Evolutionary conservation across 441 rosid species (phyloP).

Genomic region (Jatropha podagrica): DNA sequence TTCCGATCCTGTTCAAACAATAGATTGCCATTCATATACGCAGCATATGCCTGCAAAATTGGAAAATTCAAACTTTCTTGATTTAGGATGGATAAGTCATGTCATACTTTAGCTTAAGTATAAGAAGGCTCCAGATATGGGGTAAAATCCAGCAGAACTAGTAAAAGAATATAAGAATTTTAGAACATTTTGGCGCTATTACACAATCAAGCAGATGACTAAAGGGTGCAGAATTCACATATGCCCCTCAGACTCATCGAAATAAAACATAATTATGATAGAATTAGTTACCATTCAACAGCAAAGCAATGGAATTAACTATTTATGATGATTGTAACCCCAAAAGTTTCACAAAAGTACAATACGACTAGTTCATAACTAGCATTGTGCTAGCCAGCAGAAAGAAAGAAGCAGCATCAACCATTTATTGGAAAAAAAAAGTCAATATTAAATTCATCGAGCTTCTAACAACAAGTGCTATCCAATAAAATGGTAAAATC

Average conservation of each 20-base stretch:
- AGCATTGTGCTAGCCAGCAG: neutral
- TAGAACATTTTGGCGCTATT: neutral
- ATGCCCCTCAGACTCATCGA: neutral
- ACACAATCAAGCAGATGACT: constrained; percentile 5
- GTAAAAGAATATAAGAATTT: neutral
- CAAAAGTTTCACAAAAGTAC: neutral
- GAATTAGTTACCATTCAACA: neutral
- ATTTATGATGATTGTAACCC: neutral
- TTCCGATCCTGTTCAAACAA: constrained; percentile 97
- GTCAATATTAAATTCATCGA: neutral
- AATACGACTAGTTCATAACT: neutral
- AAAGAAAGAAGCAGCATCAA: neutral
- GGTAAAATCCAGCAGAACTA: constrained; percentile 1
- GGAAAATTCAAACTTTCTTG: constrained; percentile 16
- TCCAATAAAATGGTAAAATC: neutral
- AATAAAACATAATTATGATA: neutral
- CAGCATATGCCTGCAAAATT: constrained; percentile 79
- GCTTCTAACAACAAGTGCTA: neutral
- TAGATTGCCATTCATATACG: constrained; percentile 93
- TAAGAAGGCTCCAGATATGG: constrained; percentile 2
- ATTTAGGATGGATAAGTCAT: constrained; percentile 8
- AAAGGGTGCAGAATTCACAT: neutral
- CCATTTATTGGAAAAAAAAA: neutral
- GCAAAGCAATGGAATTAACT: neutral
- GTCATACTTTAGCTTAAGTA: constrained; percentile 5